phyloP scores from a whole-genome alignment of 2,329 filamentous ascomycete species.

The Aspergillus sp. region DNA sequence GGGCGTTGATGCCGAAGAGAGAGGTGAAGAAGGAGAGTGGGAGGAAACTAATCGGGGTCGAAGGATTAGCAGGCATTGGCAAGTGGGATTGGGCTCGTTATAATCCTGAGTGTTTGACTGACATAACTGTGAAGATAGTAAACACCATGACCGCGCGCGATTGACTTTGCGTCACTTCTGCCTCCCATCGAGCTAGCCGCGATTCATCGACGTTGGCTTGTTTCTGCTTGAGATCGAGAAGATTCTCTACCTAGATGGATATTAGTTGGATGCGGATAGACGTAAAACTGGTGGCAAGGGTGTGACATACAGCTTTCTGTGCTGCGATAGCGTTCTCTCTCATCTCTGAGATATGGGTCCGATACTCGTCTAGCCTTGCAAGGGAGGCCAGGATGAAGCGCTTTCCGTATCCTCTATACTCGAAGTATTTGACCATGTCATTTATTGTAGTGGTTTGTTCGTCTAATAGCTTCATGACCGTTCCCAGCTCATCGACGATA shows the following conservation, averaged over 20 bases:
- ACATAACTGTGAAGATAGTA: conserved; percentile 64
- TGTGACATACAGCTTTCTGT: conserved; percentile 52
- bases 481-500: conserved; percentile 63
- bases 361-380: conserved; percentile 56
- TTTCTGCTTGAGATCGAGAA: conserved; percentile 66
- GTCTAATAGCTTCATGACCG: conserved; percentile 58
- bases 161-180: conserved; percentile 62
- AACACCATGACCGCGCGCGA: conserved; percentile 61
- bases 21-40: conserved; percentile 66
- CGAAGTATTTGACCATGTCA: conserved; percentile 36
- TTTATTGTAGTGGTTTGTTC: conserved; percentile 55
- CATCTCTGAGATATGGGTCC: conserved; percentile 58
- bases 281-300: neutral
- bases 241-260: conserved; percentile 56
- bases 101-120: conserved; percentile 8
- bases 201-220: conserved; percentile 68
- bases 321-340: conserved; percentile 57
- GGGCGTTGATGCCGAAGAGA: conserved; percentile 65
- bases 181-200: conserved; percentile 61
- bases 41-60: conserved; percentile 46
- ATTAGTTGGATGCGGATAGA: neutral
- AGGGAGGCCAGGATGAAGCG: conserved; percentile 56
- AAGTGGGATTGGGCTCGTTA: neutral
- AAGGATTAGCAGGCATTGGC: too few relatives aligned
- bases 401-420: conserved; percentile 43